A percentile compares a stretch with the other conserved stretches of the same genome.
Evolutionary conservation across 257 asterid species (phyloP).

Genomic region (Fraxinus excelsior): DNA sequence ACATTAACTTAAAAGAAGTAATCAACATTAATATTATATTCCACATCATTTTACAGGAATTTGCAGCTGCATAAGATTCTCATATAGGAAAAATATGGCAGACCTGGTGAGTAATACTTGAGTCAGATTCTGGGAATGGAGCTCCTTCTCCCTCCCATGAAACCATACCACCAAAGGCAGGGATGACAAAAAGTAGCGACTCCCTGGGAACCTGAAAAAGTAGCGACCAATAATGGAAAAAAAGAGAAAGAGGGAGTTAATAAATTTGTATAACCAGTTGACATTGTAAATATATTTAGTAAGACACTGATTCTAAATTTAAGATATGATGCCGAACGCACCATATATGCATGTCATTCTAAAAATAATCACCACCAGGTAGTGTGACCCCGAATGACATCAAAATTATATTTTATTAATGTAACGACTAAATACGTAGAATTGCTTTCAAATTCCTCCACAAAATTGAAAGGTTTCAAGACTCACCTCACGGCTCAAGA

Average conservation of each 20-base stretch:
- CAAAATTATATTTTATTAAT: too few species aligned
- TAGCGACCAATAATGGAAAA: slow-evolving; percentile 4
- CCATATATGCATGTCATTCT: neutral
- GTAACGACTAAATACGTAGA: neutral
- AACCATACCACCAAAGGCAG: slow-evolving; percentile 94
- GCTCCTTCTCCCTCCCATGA: slow-evolving; percentile 99
- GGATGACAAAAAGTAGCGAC: slow-evolving; percentile 76
- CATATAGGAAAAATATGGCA: neutral
- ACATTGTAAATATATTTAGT: neutral
- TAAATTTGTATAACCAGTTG: neutral
- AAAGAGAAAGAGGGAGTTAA: neutral
- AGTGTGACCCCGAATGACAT: neutral
- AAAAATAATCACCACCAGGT: neutral
- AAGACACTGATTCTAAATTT: neutral
- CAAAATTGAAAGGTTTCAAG: slow-evolving; percentile 13
- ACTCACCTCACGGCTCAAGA: slow-evolving; percentile 90
- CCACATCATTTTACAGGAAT: neutral
- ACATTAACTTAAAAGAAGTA: neutral
- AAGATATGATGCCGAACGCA: neutral
- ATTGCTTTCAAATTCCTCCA: neutral
- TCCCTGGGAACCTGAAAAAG: slow-evolving; percentile 86
- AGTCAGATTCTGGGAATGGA: slow-evolving; percentile 80
- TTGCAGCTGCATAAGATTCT: neutral
- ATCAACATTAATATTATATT: neutral
- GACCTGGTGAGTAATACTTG: slow-evolving; percentile 90